phyloP scores from a whole-genome alignment of 202 grass and related monocot genomes.

The Schoenoplectus triqueter region DNA sequence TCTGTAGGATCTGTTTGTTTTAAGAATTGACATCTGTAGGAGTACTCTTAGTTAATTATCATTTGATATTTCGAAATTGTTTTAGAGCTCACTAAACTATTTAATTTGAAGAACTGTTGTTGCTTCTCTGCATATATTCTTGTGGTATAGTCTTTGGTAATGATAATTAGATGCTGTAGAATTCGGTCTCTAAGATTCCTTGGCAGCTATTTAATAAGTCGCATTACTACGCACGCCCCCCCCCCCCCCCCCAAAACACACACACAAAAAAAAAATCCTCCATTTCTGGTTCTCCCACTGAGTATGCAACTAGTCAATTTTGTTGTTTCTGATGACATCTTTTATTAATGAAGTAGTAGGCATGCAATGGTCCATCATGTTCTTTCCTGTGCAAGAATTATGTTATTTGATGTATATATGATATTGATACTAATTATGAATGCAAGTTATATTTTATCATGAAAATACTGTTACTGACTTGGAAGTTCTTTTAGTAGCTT shows the following conservation, averaged over 20 bases:
- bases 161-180: slow-evolving; percentile 3
- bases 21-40: too few species aligned
- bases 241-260: too few species aligned
- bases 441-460: neutral
- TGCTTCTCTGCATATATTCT: slow-evolving; percentile 4
- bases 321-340: neutral
- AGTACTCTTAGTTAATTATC: neutral
- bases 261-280: too few species aligned
- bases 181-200: neutral
- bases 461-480: neutral
- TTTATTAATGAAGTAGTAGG: neutral
- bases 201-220: neutral
- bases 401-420: neutral
- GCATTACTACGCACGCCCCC: neutral
- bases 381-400: neutral
- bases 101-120: neutral
- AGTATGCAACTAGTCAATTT: neutral
- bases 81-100: neutral
- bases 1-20: neutral
- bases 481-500: neutral
- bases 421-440: neutral
- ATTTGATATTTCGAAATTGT: neutral
- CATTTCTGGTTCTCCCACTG: too few species aligned
- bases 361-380: neutral
- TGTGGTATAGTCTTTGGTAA: neutral